A percentile compares a stretch with the other conserved stretches of the same genome.
Conservation (phyloP, 202 grass and related monocot genomes). For the Setaria viridis region DNA sequence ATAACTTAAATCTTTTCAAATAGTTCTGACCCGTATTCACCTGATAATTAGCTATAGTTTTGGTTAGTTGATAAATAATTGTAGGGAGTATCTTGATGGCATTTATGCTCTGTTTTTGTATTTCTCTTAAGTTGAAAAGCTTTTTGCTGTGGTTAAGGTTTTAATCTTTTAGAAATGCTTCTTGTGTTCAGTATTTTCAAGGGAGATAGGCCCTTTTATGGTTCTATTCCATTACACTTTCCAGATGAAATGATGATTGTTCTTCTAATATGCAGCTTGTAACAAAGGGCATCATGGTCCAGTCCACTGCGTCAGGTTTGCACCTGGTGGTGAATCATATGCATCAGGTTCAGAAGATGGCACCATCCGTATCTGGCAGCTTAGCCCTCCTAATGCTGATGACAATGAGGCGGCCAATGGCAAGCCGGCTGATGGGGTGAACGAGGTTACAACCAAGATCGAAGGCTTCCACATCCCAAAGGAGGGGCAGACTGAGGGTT, state of each 20-base stretch:
- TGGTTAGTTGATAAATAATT: constrained; percentile 1
- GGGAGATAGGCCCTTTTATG: not conserved
- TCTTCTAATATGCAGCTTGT: constrained; percentile 58
- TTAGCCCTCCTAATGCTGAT: constrained; percentile 60
- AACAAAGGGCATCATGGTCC: constrained; percentile 99
- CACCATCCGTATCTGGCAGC: constrained; percentile 93
- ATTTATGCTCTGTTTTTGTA: not conserved
- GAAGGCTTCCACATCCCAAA: constrained; percentile 79
- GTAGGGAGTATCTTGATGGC: not conserved
- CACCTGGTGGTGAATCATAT: constrained; percentile 89
- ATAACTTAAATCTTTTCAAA: not conserved
- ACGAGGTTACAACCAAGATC: constrained; percentile 72
- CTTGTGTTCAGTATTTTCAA: not conserved
- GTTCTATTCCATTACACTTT: not conserved
- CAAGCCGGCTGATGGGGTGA: constrained; percentile 59
- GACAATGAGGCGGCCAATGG: constrained; percentile 61
- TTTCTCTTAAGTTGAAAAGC: not conserved
- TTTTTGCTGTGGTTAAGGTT: not conserved
- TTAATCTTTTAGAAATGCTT: not conserved
- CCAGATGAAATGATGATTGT: not conserved
- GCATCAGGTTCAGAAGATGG: constrained; percentile 97
- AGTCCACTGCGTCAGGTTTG: constrained; percentile 92
- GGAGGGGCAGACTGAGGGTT: constrained; percentile 65
- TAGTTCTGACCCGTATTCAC: not conserved
- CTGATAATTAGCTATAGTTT: not conserved